A percentile compares a stretch with the other conserved stretches of the same genome.
These are phyloP conservation scores for Gelatoporia subvermispora DNA, from an alignment of 768 basidiomycete genomes.

Conservation along the genomic window DNA sequence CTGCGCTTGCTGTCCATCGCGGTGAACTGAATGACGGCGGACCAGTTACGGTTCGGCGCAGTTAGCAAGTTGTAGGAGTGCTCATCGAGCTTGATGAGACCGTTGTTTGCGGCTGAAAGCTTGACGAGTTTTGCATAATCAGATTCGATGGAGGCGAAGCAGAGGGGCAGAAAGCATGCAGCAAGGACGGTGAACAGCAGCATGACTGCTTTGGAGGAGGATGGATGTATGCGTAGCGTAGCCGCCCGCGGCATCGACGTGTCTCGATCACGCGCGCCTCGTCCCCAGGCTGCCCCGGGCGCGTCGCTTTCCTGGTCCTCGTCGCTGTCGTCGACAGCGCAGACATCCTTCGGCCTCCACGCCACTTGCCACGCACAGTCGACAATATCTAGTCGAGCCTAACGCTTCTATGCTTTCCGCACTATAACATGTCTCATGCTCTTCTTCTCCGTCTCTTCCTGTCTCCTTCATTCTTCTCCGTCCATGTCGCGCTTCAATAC, in stretches of 20 bases:
- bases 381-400: too few species aligned
- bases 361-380: not conserved
- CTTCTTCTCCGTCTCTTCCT: conserved; percentile 89
- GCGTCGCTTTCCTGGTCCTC: too few species aligned
- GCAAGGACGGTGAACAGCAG: conserved; percentile 26
- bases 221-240: too few species aligned
- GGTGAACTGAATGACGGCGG: conserved; percentile 83
- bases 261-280: too few species aligned
- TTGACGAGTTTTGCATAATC: conserved; percentile 56
- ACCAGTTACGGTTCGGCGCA: conserved; percentile 76
- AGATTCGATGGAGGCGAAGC: conserved; percentile 24
- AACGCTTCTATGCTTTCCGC: not conserved
- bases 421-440: conserved; percentile 58
- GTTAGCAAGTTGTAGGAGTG: conserved; percentile 75
- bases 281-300: too few species aligned
- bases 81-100: conserved; percentile 78
- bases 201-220: conserved; percentile 19
- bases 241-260: too few species aligned
- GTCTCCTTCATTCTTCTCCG: conserved; percentile 87
- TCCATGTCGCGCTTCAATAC: conserved; percentile 90
- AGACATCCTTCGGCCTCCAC: not conserved
- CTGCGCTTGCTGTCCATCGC: conserved; percentile 76
- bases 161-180: conserved; percentile 28
- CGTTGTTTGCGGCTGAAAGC: conserved; percentile 68
- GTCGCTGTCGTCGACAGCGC: too few species aligned